Conservation (phyloP, 352 stramenopile genomes). For the Globisporangium abappressorium region DNA sequence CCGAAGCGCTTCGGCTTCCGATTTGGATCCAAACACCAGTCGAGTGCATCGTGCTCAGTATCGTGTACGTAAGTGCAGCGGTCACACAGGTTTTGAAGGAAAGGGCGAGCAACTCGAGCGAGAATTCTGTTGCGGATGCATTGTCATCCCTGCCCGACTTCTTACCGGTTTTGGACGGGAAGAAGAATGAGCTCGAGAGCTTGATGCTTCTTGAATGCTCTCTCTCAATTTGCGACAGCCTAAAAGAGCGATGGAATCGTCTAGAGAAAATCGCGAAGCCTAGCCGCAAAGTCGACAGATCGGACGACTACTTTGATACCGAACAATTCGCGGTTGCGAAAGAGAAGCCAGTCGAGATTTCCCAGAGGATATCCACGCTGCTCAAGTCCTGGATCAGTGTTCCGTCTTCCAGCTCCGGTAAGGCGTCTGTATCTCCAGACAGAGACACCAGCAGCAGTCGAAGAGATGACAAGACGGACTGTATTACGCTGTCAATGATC, state of each 20-base stretch:
- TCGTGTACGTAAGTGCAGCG: constrained; percentile 67
- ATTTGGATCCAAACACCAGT: constrained; percentile 64
- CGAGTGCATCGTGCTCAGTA: constrained; percentile 65
- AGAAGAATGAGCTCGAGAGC: constrained; percentile 38
- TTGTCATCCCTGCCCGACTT: constrained; percentile 33
- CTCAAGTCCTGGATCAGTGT: constrained; percentile 62
- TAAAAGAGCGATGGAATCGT: constrained; percentile 66
- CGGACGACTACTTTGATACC: constrained; percentile 43
- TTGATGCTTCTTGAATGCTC: constrained; percentile 58
- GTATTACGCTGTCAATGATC: constrained; percentile 21
- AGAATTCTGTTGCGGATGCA: not conserved
- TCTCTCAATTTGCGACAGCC: constrained; percentile 41
- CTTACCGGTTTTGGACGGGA: constrained; percentile 42
- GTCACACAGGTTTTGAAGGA: constrained; percentile 37
- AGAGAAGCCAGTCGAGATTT: constrained; percentile 54
- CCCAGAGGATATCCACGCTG: constrained; percentile 41
- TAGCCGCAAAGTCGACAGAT: constrained; percentile 21
- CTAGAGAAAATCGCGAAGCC: constrained; percentile 49
- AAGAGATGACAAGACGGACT: constrained; percentile 12
- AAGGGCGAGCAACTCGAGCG: not conserved
- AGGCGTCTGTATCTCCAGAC: constrained; percentile 11
- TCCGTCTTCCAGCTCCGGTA: constrained; percentile 10
- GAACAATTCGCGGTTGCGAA: constrained; percentile 55
- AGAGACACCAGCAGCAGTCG: constrained; percentile 3
- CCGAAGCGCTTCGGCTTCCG: constrained; percentile 45